These are phyloP conservation scores for Rosa rugosa DNA, from an alignment of 306 rosid genomes.

Conservation along the genomic window DNA sequence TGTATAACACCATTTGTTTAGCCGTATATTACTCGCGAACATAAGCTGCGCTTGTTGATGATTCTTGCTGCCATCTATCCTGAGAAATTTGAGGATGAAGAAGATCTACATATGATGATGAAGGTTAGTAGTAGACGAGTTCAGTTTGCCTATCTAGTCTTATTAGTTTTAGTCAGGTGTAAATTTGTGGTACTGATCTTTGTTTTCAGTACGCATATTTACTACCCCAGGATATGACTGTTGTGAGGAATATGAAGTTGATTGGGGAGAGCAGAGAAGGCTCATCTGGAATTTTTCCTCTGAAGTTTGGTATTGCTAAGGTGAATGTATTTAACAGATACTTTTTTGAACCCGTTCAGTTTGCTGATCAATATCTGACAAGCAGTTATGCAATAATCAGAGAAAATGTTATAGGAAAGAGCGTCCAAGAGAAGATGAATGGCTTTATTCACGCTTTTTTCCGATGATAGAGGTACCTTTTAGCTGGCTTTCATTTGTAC, in stretches of 20 bases:
- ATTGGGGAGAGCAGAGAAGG: slow-evolving; percentile 60
- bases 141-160: not conserved
- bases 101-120: slow-evolving; percentile 68
- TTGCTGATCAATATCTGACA: slow-evolving; percentile 28
- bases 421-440: slow-evolving; percentile 64
- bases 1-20: slow-evolving; percentile 10
- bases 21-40: slow-evolving; percentile 64
- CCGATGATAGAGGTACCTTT: slow-evolving; percentile 73
- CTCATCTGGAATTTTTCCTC: slow-evolving; percentile 50
- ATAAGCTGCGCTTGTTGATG: slow-evolving; percentile 87
- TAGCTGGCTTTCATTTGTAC: not conserved
- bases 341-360: not conserved
- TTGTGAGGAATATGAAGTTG: slow-evolving; percentile 65
- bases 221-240: slow-evolving; percentile 66
- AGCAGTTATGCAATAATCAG: slow-evolving; percentile 42
- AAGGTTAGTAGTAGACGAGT: slow-evolving; percentile 47
- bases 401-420: slow-evolving; percentile 80
- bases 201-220: slow-evolving; percentile 61
- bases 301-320: slow-evolving; percentile 82
- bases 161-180: not conserved
- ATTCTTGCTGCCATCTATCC: slow-evolving; percentile 88
- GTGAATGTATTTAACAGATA: slow-evolving; percentile 33
- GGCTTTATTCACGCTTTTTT: slow-evolving; percentile 85
- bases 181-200: slow-evolving; percentile 9
- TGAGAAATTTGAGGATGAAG: slow-evolving; percentile 83